These are phyloP conservation scores for Rhodotorula sp. DNA, from an alignment of 1,284 basidiomycete species.

Conservation along the genomic window DNA sequence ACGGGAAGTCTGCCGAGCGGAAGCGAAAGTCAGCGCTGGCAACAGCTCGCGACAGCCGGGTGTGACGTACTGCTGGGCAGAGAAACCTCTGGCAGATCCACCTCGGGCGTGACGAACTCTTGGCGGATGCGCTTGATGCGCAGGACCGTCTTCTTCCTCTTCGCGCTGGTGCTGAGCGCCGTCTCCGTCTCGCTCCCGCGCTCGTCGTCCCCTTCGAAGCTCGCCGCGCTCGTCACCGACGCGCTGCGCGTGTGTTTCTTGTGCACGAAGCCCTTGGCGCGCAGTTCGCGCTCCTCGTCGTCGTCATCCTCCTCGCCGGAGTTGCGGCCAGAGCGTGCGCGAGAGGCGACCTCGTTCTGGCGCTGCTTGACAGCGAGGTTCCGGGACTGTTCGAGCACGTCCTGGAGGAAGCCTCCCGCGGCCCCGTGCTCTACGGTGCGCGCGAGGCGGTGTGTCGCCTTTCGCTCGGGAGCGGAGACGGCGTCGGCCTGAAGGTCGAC, in stretches of 20 bases:
- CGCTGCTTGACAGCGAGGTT: neutral
- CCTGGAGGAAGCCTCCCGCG: neutral
- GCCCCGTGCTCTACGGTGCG: slow-evolving; percentile 1
- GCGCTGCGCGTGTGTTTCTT: slow-evolving; percentile 3
- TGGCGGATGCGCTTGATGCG: neutral
- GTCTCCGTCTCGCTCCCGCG: neutral
- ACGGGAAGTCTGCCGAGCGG: neutral
- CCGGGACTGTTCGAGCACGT: neutral
- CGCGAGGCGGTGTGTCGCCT: neutral
- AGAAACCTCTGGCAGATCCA: neutral
- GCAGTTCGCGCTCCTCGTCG: neutral
- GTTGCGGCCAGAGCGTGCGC: neutral
- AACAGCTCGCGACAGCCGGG: accelerated
- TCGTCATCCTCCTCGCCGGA: neutral
- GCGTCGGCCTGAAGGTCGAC: slow-evolving; percentile 3
- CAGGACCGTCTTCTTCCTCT: neutral
- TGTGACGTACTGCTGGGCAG: neutral
- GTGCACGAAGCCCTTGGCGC: slow-evolving; percentile 9
- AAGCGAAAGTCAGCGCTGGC: neutral
- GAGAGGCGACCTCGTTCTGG: neutral
- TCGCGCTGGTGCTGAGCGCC: neutral
- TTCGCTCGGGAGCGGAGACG: neutral
- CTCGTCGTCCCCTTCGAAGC: neutral
- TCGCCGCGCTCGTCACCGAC: neutral
- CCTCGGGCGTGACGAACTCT: slow-evolving; percentile 1